Conservation (phyloP, 1,284 basidiomycete genomes). For the Naganishia sp. region DNA sequence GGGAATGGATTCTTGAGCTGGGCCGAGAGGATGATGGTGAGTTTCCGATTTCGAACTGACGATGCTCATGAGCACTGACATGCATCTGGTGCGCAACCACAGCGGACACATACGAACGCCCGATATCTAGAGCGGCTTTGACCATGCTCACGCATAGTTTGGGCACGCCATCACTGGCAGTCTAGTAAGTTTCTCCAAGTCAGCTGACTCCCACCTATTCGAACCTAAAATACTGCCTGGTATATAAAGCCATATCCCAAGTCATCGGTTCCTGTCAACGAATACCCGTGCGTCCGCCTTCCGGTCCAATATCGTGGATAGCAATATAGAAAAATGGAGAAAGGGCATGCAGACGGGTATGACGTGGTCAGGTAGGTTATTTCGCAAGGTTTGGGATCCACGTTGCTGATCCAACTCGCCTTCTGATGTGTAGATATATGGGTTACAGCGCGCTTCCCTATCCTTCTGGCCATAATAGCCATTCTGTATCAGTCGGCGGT, state of each 20-base stretch:
- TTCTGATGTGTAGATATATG: conserved; percentile 37
- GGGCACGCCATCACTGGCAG: conserved; percentile 49
- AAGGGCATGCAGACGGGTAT: conserved; percentile 41
- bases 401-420: not conserved
- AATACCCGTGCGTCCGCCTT: conserved; percentile 45
- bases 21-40: conserved; percentile 47
- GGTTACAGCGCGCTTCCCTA: conserved; percentile 39
- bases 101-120: conserved; percentile 52
- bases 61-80: no score
- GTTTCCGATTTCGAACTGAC: conserved; percentile 15
- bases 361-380: conserved; percentile 38
- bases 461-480: conserved; percentile 43
- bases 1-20: conserved; percentile 46
- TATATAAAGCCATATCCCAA: conserved; percentile 44
- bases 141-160: conserved; percentile 47
- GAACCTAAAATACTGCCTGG: not conserved
- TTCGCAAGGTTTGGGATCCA: not conserved
- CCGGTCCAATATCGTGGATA: conserved; percentile 39
- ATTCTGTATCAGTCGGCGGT: conserved; percentile 44
- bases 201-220: conserved; percentile 36
- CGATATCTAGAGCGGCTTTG: conserved; percentile 51
- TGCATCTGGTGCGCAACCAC: not conserved
- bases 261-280: conserved; percentile 46
- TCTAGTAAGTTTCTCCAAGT: conserved; percentile 46
- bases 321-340: conserved; percentile 44